These are phyloP conservation scores for Alnus glutinosa DNA, from an alignment of 306 rosid genomes.

Conservation along the genomic window DNA sequence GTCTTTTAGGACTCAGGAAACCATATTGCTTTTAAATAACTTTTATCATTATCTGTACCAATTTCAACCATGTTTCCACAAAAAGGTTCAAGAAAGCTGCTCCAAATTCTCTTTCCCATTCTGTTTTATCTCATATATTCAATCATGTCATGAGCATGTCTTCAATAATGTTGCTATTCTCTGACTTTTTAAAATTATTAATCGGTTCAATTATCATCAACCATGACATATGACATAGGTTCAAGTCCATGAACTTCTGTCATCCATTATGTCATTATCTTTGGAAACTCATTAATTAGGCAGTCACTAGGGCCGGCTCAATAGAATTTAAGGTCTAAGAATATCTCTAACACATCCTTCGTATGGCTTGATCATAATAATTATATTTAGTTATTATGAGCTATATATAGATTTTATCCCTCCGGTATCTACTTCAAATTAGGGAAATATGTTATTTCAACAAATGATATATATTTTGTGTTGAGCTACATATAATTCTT, in stretches of 20 bases:
- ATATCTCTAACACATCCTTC: too few species aligned
- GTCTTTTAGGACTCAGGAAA: background rate
- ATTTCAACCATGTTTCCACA: slow-evolving; percentile 9
- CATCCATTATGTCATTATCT: slow-evolving; percentile 20
- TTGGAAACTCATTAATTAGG: background rate
- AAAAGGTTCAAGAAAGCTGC: background rate
- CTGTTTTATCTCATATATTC: background rate
- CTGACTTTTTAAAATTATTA: background rate
- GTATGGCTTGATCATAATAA: too few species aligned
- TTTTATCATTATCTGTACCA: background rate
- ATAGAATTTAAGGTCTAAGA: too few species aligned
- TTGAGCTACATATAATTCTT: too few species aligned
- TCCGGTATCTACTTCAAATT: too few species aligned
- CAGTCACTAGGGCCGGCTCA: too few species aligned
- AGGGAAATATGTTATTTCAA: too few species aligned
- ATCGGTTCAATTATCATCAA: background rate
- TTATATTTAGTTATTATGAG: too few species aligned
- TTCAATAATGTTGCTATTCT: slow-evolving; percentile 19
- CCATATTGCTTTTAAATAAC: background rate
- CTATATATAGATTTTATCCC: too few species aligned
- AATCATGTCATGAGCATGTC: slow-evolving; percentile 20
- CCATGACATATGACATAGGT: background rate
- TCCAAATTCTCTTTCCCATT: background rate
- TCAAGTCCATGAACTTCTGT: background rate
- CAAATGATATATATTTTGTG: too few species aligned